Conservation (phyloP, 2,329 filamentous ascomycete genomes). For the Ambrosiella cleistominuta region DNA sequence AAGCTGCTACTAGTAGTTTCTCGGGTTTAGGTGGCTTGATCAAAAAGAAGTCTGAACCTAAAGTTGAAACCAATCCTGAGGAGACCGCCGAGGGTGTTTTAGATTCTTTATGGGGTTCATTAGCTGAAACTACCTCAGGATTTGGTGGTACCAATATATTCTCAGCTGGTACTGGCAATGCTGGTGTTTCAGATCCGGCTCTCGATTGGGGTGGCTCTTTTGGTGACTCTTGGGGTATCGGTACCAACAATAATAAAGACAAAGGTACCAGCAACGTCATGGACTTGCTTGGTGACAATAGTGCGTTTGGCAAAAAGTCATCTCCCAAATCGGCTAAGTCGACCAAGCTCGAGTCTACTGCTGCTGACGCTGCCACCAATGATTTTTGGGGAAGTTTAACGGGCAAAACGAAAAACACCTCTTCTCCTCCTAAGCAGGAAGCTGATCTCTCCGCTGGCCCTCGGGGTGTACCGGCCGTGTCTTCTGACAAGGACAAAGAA, state of each 20-base stretch:
- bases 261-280: not conserved
- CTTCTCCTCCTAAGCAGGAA: not conserved
- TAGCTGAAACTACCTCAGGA: not conserved
- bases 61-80: not conserved
- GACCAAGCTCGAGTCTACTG: not conserved
- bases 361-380: not conserved
- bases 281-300: not conserved
- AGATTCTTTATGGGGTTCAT: conserved; percentile 4
- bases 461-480: not conserved
- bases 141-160: not conserved
- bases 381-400: not conserved
- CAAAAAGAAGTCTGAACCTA: conserved; percentile 4
- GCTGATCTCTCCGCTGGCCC: not conserved
- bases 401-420: not conserved
- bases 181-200: not conserved
- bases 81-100: conserved; percentile 2
- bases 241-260: conserved; percentile 4
- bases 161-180: not conserved
- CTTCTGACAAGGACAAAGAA: not conserved
- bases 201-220: conserved; percentile 2
- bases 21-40: not conserved
- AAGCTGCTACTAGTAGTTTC: conserved; percentile 16
- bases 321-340: conserved; percentile 1
- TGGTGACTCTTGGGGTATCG: conserved; percentile 10
- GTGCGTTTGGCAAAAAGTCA: not conserved